These are phyloP conservation scores for Alternaria gaisen DNA, from an alignment of 2,329 filamentous ascomycete species.

Conservation along the genomic window DNA sequence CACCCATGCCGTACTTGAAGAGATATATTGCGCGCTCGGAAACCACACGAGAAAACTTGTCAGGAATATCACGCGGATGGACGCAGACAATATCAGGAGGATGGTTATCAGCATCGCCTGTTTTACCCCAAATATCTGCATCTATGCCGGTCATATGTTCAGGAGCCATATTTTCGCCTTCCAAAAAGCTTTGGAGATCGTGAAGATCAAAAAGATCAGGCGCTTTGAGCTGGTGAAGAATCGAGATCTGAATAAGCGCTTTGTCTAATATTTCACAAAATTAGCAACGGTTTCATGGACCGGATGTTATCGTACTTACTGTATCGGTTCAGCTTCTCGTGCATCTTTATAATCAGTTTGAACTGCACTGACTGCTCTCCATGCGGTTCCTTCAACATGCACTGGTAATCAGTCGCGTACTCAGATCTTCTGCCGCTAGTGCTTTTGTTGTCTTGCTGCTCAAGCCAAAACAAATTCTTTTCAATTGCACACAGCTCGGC, in stretches of 20 bases:
- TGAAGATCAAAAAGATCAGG: constrained; percentile 15
- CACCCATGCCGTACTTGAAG: constrained; percentile 10
- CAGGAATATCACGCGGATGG: constrained; percentile 9
- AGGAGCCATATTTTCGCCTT: neutral
- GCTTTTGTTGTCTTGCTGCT: neutral
- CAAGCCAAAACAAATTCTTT: neutral
- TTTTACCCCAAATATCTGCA: neutral
- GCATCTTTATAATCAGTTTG: neutral
- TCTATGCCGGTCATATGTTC: neutral
- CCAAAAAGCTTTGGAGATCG: constrained; percentile 17
- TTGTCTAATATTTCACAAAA: neutral
- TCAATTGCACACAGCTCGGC: constrained; percentile 15
- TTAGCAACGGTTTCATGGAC: neutral
- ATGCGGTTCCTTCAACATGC: neutral
- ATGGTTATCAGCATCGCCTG: neutral
- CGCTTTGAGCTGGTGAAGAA: neutral
- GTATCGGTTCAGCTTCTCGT: constrained; percentile 6
- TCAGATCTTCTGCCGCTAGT: neutral
- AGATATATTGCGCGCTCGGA: constrained; percentile 14
- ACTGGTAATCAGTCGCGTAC: neutral
- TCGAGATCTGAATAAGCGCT: constrained; percentile 7
- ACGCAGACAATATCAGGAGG: constrained; percentile 13
- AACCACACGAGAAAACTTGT: constrained; percentile 19
- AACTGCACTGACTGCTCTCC: neutral
- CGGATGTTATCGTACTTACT: neutral